Base-by-base conservation (phyloP, 208 protist genomes). In the Trypanosomatidae sp. region DNA sequence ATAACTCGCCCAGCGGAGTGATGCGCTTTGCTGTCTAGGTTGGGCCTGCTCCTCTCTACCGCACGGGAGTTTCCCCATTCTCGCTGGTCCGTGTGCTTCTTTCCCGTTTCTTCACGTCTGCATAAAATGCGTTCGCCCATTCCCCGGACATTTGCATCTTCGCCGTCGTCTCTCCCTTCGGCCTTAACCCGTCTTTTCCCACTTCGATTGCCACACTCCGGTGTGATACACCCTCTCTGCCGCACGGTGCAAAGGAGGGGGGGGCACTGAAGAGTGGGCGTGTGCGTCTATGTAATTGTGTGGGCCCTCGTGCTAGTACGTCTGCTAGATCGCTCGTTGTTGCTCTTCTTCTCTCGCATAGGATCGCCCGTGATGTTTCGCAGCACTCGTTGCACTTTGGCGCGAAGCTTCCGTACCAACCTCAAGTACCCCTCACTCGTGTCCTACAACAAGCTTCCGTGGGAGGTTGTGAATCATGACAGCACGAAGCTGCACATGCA, bases 361-460 rank as follows among this genome's bases (percentile, higher is more conserved):
- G 39, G 17, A 28, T 36, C 43, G 7, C 28, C 10, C 47, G 47
- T 30, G 22, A 93, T 95, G 86, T 39, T 91, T 19, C 67, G 76
- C 50, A 30, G 67, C 22, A 79, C 78, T 41, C n/a, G 65, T 41
- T 28, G 39, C 22, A 58, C 74, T 22, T 69, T 86, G 59, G 71
- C 76, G 49, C 76, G 82, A 15, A 85, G 82, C 59, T 96, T 88
- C 65, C 88, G 88, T 58, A 79, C 76, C 67, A 93, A 82, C 59
- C 81, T 93, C 55, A 96, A 96, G 83, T 96, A 92, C 62, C 92
- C 92, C 4, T 83, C 90, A 1, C 68, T 97, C 33, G 89, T 97
- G 46, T 95, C 92, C 17, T 97, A 97, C 81, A 95, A 97, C 76
- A 95, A 93, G 74, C 79, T 97, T 17, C 92, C 92, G 56, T 97